A percentile compares a stretch with the other conserved stretches of the same genome.
Evolutionary conservation across 2,329 filamentous ascomycete species (phyloP).

Genomic region (Beauveria australis): DNA sequence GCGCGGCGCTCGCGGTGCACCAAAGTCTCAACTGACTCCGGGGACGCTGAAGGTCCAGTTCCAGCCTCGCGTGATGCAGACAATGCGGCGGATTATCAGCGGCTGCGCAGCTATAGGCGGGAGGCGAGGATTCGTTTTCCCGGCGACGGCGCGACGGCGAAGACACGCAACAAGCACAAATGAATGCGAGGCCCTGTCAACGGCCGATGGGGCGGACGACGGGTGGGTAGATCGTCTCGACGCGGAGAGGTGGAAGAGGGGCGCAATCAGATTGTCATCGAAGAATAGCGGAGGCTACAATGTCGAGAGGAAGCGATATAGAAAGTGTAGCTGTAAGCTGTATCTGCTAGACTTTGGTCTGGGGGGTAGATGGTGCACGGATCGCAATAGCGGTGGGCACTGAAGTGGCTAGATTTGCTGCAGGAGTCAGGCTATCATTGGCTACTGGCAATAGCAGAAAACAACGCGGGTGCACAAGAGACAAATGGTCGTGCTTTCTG

Average conservation of each 20-base stretch:
- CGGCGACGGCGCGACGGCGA: background rate
- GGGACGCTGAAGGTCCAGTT: conserved; percentile 28
- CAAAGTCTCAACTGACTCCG: conserved; percentile 25
- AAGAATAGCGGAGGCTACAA: background rate
- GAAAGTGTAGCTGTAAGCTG: background rate
- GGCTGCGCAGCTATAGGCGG: background rate
- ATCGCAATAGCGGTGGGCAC: conserved; percentile 10
- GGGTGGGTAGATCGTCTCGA: background rate
- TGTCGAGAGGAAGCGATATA: background rate
- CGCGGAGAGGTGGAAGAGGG: background rate
- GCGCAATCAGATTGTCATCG: conserved; percentile 7
- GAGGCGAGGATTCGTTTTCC: background rate
- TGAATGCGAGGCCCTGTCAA: background rate
- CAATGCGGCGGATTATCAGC: conserved; percentile 28
- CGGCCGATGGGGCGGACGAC: background rate
- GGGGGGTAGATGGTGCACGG: conserved; percentile 2
- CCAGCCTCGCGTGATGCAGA: conserved; percentile 26
- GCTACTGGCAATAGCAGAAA: background rate
- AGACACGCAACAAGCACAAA: background rate
- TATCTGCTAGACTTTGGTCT: background rate
- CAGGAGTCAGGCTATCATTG: conserved; percentile 1
- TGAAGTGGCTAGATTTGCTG: background rate
- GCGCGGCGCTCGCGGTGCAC: conserved; percentile 17
- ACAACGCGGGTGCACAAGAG: background rate
- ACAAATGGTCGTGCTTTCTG: background rate